Percentiles rank a stretch among this genome's conserved stretches.
phyloP scores from a whole-genome alignment of 805 yeast species.

The Starmerella potacharoeniae region DNA sequence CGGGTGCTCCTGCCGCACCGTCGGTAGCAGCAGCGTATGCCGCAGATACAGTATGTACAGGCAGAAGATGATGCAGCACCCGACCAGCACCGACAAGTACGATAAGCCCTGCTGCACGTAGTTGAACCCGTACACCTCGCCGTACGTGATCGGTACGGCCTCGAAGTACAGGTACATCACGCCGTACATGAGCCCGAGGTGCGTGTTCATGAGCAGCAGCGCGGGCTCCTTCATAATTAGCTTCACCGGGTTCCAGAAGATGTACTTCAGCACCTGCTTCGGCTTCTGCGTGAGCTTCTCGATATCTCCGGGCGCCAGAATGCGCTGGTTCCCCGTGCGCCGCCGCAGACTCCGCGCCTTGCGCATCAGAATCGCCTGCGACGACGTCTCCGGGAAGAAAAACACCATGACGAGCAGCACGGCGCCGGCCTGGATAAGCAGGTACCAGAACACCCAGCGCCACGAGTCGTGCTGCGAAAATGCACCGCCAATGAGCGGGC shows the following conservation, averaged over 20 bases:
- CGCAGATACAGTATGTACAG: constrained; percentile 10
- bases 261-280: constrained; percentile 12
- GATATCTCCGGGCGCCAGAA: constrained; percentile 17
- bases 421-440: constrained; percentile 32
- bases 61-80: constrained; percentile 33
- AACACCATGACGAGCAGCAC: constrained; percentile 30
- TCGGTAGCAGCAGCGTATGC: constrained; percentile 1
- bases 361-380: constrained; percentile 35
- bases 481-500: constrained; percentile 47
- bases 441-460: constrained; percentile 48
- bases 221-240: constrained; percentile 44
- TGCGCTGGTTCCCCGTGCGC: constrained; percentile 27
- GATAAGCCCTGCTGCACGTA: constrained; percentile 38
- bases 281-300: constrained; percentile 2
- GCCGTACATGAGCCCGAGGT: constrained; percentile 44
- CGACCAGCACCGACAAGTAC: constrained; percentile 38
- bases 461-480: constrained; percentile 36
- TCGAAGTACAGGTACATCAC: constrained; percentile 48
- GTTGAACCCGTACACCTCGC: constrained; percentile 37
- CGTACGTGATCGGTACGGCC: constrained; percentile 47
- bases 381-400: constrained; percentile 41
- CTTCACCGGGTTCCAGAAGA: constrained; percentile 32
- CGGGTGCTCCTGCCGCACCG: not conserved
- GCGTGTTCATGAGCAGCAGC: constrained; percentile 40
- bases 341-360: constrained; percentile 40